These are phyloP conservation scores for Geotrichum siamense DNA, from an alignment of 1,139 yeast genomes.

Conservation along the genomic window DNA sequence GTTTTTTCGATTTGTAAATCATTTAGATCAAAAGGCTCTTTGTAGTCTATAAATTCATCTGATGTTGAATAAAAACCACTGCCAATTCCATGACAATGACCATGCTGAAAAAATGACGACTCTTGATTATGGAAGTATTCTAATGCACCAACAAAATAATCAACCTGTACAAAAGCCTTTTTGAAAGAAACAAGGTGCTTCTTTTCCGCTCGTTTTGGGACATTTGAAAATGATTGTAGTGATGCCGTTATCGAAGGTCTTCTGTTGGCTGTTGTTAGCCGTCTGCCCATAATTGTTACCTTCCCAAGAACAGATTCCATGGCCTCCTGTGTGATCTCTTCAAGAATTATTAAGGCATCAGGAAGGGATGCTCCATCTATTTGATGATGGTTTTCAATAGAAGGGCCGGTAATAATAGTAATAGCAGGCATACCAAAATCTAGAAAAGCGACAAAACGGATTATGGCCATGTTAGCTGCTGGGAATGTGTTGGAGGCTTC, in stretches of 20 bases:
- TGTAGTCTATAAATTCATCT: not conserved
- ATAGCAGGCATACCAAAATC: slow-evolving; percentile 6
- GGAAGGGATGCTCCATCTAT: not conserved
- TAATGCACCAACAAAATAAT: slow-evolving; percentile 4
- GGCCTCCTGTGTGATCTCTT: not conserved
- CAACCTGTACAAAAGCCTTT: slow-evolving; percentile 7
- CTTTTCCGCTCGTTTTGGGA: slow-evolving; percentile 4
- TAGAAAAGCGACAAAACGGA: slow-evolving; percentile 5
- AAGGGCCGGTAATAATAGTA: not conserved
- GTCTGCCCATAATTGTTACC: slow-evolving; percentile 3
- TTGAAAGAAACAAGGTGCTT: slow-evolving; percentile 5
- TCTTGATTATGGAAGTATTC: slow-evolving; percentile 4
- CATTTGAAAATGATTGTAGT: slow-evolving; percentile 6
- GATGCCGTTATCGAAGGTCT: slow-evolving; percentile 8
- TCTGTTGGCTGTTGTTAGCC: slow-evolving; percentile 5
- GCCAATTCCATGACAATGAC: not conserved
- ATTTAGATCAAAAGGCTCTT: not conserved
- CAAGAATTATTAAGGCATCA: not conserved
- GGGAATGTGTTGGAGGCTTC: not conserved
- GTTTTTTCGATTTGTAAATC: slow-evolving; percentile 1
- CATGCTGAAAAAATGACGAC: not conserved
- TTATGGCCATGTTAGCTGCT: not conserved
- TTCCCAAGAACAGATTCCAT: slow-evolving; percentile 6
- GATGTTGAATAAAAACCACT: not conserved
- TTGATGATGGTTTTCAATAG: not conserved